Percentiles rank a stretch among this genome's conserved stretches.
Evolutionary conservation across 108 stramenopile species (phyloP).

Genomic region (Conticribra guillardii): DNA sequence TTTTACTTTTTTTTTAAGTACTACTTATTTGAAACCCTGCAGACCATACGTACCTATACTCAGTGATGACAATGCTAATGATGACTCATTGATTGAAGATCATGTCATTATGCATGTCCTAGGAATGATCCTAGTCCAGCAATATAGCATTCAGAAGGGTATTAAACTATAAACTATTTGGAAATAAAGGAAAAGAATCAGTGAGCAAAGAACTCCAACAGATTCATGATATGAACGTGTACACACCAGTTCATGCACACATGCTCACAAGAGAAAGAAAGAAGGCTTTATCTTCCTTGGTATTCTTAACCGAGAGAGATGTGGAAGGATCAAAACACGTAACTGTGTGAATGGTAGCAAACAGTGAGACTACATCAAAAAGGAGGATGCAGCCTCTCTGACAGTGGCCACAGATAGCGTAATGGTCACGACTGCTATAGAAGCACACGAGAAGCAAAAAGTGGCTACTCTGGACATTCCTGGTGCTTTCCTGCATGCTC

Average conservation of each 20-base stretch:
- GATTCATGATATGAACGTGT: slow-evolving; percentile 21
- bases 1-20: no score
- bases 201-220: slow-evolving; percentile 38
- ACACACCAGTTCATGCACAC: slow-evolving; percentile 8
- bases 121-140: no score
- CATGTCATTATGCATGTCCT: no score
- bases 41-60: no score
- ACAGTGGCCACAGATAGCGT: slow-evolving; percentile 42
- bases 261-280: slow-evolving; percentile 18
- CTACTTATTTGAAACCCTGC: no score
- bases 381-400: slow-evolving; percentile 50
- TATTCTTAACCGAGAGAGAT: slow-evolving; percentile 17
- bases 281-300: slow-evolving; percentile 12
- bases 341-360: slow-evolving; percentile 45
- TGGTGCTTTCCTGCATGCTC: slow-evolving; percentile 51
- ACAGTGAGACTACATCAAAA: slow-evolving; percentile 33
- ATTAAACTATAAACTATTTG: neutral
- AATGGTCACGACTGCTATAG: slow-evolving; percentile 29
- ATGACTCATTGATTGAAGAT: no score
- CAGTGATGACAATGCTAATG: no score
- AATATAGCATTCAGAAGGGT: no score
- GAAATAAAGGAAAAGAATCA: neutral
- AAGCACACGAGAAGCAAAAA: slow-evolving; percentile 45
- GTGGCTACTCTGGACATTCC: slow-evolving; percentile 50
- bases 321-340: slow-evolving; percentile 25